Evolutionary conservation across 179 eudicot species (phyloP), one percentile per base, ranked within the genome.

Genomic region (Silene noctiflora): DNA sequence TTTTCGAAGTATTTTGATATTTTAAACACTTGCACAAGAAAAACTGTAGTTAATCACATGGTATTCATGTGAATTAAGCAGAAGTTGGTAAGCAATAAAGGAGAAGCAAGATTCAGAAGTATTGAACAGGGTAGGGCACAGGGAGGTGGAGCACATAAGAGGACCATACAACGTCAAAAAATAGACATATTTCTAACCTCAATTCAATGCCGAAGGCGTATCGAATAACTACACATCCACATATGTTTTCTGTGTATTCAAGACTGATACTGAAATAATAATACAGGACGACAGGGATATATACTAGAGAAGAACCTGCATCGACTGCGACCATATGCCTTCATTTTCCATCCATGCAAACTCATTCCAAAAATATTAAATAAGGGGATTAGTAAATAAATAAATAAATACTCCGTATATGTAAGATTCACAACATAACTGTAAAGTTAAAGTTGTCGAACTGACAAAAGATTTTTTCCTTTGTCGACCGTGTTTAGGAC

Each of bases 41-140:
- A 46, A 70, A 35, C 76, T 70, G 65, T 1, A 20, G 60, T 4
- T 4, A 21, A 71, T 71, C 73, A 80, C 77, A 80, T 72, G 77
- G 27, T 65, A 75, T 64, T 71, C 79, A 76, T 69, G 69, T 80
- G 80, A 56, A 39, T 17, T 22, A 61, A 48, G 75, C 33, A 62
- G 64, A 29, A 35, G 70, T 21, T 21, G 55, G 31, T 53, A 67
- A 13, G 72, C 67, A 33, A 76, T 56, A 24, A 56, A 53, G 61
- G 17, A 59, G 33, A 59, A 31, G 71, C 62, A 21, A 44, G 22
- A 24, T 68, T 22, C 48, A 21, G 55, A 63, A 48, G 48, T 4
- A 22, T 71, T 46, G 73, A 80, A 64, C 35, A 80, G 58, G 74
- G 81, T 79, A 79, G 78, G 81, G 64, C 46, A 39, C 11, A 39